Conservation (phyloP, 2,329 filamentous ascomycete species). For the Alternaria sp. region DNA sequence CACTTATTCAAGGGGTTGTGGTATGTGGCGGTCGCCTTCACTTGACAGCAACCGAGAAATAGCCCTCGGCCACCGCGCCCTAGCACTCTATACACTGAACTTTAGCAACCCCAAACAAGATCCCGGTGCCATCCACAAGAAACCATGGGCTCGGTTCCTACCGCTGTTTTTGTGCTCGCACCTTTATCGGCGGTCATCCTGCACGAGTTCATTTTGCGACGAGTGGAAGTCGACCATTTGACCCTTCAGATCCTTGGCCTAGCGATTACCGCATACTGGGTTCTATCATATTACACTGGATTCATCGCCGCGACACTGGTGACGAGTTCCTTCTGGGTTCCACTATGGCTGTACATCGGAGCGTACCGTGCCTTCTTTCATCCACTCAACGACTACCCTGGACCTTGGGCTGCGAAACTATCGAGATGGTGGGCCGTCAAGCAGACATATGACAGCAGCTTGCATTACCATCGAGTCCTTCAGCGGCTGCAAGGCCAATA, state of each 20-base stretch:
- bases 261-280: slow-evolving; percentile 15
- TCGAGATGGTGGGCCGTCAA: slow-evolving; percentile 34
- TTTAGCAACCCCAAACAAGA: neutral
- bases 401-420: slow-evolving; percentile 28
- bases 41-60: neutral
- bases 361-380: slow-evolving; percentile 33
- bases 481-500: slow-evolving; percentile 29
- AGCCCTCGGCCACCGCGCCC: neutral
- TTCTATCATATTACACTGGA: slow-evolving; percentile 11
- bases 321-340: slow-evolving; percentile 20
- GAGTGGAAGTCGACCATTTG: slow-evolving; percentile 25
- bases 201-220: slow-evolving; percentile 22
- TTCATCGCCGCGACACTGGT: slow-evolving; percentile 15
- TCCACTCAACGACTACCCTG: slow-evolving; percentile 28
- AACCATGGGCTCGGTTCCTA: slow-evolving; percentile 12
- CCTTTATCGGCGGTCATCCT: slow-evolving; percentile 17
- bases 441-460: slow-evolving; percentile 17
- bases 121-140: neutral
- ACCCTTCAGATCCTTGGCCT: slow-evolving; percentile 15
- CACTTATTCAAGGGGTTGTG: neutral
- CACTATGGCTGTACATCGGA: slow-evolving; percentile 27
- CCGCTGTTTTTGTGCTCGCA: slow-evolving; percentile 3
- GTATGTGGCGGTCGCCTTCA: neutral
- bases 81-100: neutral
- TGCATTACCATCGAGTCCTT: slow-evolving; percentile 24